Evolutionary conservation across 2,329 filamentous ascomycete genomes (phyloP).

Genomic region (Cladosporium velox): DNA sequence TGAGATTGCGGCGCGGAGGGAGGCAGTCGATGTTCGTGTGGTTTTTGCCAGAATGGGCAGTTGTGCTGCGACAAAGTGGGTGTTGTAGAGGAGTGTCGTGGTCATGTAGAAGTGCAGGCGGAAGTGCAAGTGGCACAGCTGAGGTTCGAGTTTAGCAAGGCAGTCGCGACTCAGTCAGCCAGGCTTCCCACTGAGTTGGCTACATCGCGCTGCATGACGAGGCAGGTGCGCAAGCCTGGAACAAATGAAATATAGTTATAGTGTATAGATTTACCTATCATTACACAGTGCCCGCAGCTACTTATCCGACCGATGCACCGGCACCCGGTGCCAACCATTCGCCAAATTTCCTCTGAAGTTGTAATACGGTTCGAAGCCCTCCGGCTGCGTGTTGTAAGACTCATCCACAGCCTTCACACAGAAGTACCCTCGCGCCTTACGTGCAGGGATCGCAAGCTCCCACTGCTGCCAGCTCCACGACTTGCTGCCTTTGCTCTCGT

Average conservation of each 20-base stretch:
- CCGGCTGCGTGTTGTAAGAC: conserved; percentile 67
- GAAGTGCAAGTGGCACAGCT: neutral
- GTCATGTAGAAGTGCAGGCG: neutral
- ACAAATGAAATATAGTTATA: neutral
- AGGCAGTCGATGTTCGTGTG: neutral
- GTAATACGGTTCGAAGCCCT: conserved; percentile 61
- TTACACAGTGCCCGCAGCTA: neutral
- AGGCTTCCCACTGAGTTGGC: neutral
- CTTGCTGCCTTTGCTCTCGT: conserved; percentile 51
- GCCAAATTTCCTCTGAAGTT: conserved; percentile 66
- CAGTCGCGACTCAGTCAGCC: neutral
- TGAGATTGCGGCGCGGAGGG: too few relatives aligned
- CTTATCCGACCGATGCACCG: conserved; percentile 12
- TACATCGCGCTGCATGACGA: neutral
- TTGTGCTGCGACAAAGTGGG: neutral
- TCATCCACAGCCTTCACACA: conserved; percentile 68
- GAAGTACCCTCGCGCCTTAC: conserved; percentile 50
- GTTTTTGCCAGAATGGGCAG: neutral
- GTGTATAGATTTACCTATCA: neutral
- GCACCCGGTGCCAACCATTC: conserved; percentile 66
- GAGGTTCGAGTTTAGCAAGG: neutral
- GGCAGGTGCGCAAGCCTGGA: neutral
- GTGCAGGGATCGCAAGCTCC: conserved; percentile 50
- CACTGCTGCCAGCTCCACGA: conserved; percentile 67
- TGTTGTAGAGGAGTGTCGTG: neutral